Base-by-base conservation (phyloP, 768 basidiomycete species). In the Termitomyces sp. region DNA sequence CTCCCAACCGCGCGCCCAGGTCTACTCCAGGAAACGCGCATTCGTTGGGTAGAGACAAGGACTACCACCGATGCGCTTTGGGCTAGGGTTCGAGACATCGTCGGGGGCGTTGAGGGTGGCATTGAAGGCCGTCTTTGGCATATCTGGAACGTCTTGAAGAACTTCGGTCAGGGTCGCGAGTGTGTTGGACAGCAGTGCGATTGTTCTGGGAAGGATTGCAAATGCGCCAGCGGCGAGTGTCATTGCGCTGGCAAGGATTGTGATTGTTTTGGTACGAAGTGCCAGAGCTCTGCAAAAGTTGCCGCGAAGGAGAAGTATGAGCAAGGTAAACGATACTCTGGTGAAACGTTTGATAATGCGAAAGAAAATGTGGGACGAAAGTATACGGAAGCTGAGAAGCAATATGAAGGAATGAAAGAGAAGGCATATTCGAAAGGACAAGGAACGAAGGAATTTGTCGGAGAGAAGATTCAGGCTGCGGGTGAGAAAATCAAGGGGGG, bases 11-110 rank as follows among this genome's bases (percentile, higher is more conserved):
- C 65, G 3, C 83, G 94, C 35, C 83, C 90, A 0, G 86, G 86
- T n/a, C 80, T 97, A 19, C 78, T 98, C 34, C 66, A 90, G 74
- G 88, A 91, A 70, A 81, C 81, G 1, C 86, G 89, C 37, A 84
- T 92, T 63, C 86, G 85, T 53, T 94, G 86, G 81, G 80, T 91
- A 40, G 84, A 91, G 69, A 72, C 82, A 3, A 75, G 79, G 43
- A 79, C 70, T 55, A 75, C 75, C 59, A 77, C 85, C 16, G 83
- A 89, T 56, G 73, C 70, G 5, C 61, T 89, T 12, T 80, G 88
- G 64, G 70, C 71, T 28, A 80, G 76, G 59, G 80, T 97, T 63
- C 78, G 79, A 58, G 85, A 89, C 9, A 74, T 86, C 34, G 73
- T 95, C 44, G 78, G 84, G 55, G 77, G 74, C 19, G 83, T 88